phyloP scores from a whole-genome alignment of 805 yeast genomes.

The Blastobotrys chiropterorum region DNA sequence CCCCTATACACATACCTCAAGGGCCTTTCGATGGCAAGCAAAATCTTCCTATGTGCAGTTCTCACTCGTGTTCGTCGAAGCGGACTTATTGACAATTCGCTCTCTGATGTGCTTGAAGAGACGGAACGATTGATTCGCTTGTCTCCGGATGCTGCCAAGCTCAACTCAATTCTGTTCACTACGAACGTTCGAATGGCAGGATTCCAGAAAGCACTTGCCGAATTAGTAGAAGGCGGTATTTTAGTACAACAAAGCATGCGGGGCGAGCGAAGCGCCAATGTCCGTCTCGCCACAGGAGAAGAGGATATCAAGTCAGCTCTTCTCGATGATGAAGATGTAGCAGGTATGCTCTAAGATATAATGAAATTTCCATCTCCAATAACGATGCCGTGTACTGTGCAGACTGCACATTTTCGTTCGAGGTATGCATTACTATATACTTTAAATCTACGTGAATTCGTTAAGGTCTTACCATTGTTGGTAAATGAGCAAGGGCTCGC shows the following conservation, averaged over 20 bases:
- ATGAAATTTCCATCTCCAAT: too few relatives aligned
- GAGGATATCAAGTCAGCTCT: slow-evolving; percentile 62
- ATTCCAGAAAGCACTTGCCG: slow-evolving; percentile 54
- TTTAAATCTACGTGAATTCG: background rate
- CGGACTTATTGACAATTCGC: slow-evolving; percentile 60
- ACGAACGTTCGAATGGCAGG: slow-evolving; percentile 49
- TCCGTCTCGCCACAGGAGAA: slow-evolving; percentile 62
- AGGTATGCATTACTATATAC: background rate
- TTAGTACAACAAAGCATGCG: slow-evolving; percentile 58
- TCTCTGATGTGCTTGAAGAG: slow-evolving; percentile 79
- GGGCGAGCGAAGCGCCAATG: slow-evolving; percentile 59
- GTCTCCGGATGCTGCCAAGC: slow-evolving; percentile 26
- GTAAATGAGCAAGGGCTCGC: slow-evolving; percentile 87
- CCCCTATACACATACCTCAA: slow-evolving; percentile 58
- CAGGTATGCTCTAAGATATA: slow-evolving; percentile 32
- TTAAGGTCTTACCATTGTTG: slow-evolving; percentile 31
- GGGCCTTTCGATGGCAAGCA: slow-evolving; percentile 60
- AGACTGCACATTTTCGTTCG: too few relatives aligned
- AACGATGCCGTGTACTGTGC: too few relatives aligned
- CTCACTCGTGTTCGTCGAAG: slow-evolving; percentile 58
- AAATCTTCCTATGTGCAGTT: slow-evolving; percentile 65
- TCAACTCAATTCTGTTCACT: slow-evolving; percentile 32
- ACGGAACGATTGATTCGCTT: slow-evolving; percentile 46
- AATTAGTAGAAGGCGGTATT: slow-evolving; percentile 74
- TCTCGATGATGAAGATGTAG: slow-evolving; percentile 46